Base-by-base conservation (phyloP, 2,329 filamentous ascomycete genomes). In the Diaporthe nobilis region DNA sequence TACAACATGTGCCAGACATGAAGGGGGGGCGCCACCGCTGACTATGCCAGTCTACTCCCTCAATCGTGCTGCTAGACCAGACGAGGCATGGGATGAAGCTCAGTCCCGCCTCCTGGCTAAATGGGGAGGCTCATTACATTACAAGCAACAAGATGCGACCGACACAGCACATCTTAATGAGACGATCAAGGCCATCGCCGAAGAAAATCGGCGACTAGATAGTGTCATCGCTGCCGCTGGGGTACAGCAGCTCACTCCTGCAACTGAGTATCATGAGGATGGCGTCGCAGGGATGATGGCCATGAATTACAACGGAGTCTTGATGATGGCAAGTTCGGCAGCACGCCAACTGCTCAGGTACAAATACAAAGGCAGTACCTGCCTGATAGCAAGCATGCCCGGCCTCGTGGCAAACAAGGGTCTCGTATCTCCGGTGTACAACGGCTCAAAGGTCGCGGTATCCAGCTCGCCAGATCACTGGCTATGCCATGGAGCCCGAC, bases 191-290 rank as follows among this genome's bases (percentile, higher is more conserved):
- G 85, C 85, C 2, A 94, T 95, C 77, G 92, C 89, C 20, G 87
- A 90, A 47, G 84, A 87, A 60, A 89, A 94, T 78, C 87, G 89
- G 9, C 88, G 91, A 13, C 83, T 94, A 78, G 92, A 95, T 79
- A 93, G 93, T 0, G 83, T 94, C 61, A 86, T 95, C n/a, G 92
- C 92, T 0, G 92, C 92, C 0, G 93, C 93, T 0, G 93, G 92
- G 1, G 86, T 91, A 55, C 92, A 95, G 82, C 91, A 94, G 82
- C 90, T 94, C 79, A 93, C 89, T 2, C 86, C 92, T 0, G 92
- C 92, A 6, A 82, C 93, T 57, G 93, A 95, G 42, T 95, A 94
- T 81, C 87, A 86, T 31, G 88, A 91, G 58, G 86, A 81, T 2
- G 83, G 86, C 73, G 81, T 92, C 85, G 87, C 90, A 78, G 88